Base-by-base conservation (phyloP, 495 filamentous ascomycete genomes). In the Penicillium simplicissimum region DNA sequence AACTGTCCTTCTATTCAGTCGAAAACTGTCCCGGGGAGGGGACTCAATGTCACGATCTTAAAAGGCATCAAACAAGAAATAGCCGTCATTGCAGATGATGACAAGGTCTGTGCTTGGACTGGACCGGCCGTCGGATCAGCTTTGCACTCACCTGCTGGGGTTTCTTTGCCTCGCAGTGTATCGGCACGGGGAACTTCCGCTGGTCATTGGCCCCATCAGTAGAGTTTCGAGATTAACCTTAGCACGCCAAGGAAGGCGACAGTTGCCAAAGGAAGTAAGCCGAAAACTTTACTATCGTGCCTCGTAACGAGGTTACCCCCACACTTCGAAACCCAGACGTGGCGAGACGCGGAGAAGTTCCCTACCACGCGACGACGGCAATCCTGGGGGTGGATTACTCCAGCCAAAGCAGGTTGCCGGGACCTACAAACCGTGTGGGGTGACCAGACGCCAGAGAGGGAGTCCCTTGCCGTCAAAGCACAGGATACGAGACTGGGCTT, bases 401-500 rank as follows among this genome's bases (percentile, higher is more conserved):
- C 35, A 55, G 52, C 31, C 52, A 55, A 55, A 42, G 28, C 52
- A 37, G 52, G 52, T 11, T 38, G n/a, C 21, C 21, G 52, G 52
- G 10, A 28, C 23, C 33, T 37, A 36, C 13, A 35, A 19, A 25
- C 23, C 1, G 34, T 55, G 35, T 25, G 52, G 52, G 23, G n/a
- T 55, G 52, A 55, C 36, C 4, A 36, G 23, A 37, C 6, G 17
- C 14, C 7, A 19, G 19, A 11, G 14, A 15, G 4, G 8, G 23
- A 21, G 3, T 45, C 19, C 11, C 25, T 33, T 55, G 10, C 52
- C 52, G 52, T 55, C 36, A 55, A 42, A 23, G 17, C 52, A 3
- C 48, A 52, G 8, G 31, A 1, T 25, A 52, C n/a, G 31, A 34
- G 31, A 52, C 23, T 34, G 48, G 19, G 42, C 17, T 23, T 45